A percentile compares a stretch with the other conserved stretches of the same genome.
These are phyloP conservation scores for Vaccinium macrocarpon DNA, from an alignment of 148 eudicot genomes.

Conservation along the genomic window DNA sequence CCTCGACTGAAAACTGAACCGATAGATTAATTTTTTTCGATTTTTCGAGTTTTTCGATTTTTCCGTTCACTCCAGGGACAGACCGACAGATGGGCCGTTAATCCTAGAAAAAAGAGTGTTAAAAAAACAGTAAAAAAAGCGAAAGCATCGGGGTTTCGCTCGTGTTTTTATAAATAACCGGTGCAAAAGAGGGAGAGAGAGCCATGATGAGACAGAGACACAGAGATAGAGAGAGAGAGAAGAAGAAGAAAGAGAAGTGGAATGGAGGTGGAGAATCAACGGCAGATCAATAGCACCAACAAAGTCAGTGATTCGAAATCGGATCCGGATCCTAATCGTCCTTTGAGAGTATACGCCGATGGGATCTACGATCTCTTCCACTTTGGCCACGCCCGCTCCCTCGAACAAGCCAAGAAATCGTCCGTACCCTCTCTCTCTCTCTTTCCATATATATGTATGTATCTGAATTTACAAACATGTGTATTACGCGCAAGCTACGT, in stretches of 20 bases:
- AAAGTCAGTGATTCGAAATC: background rate
- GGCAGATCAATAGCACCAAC: background rate
- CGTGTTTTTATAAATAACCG: background rate
- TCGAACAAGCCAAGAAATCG: constrained; percentile 84
- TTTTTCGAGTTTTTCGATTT: too few relatives aligned
- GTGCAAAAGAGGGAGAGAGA: background rate
- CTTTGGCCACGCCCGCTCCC: constrained; percentile 90
- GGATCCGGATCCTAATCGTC: constrained; percentile 38
- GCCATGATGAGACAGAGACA: background rate
- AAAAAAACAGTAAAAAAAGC: background rate
- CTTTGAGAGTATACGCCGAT: constrained; percentile 78
- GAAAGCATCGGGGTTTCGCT: background rate
- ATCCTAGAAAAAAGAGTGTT: too few relatives aligned
- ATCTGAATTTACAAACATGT: too few relatives aligned
- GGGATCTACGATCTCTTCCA: constrained; percentile 95
- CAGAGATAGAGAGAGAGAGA: background rate
- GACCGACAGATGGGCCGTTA: too few relatives aligned
- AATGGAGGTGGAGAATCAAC: background rate
- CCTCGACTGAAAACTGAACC: too few relatives aligned
- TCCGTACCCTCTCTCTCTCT: constrained; percentile 8
- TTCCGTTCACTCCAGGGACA: too few relatives aligned
- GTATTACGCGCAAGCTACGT: background rate
- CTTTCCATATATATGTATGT: background rate
- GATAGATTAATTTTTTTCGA: too few relatives aligned
- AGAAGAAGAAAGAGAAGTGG: background rate